Conservation (phyloP, 331 rosid genomes). For the Pyracantha coccinea region DNA sequence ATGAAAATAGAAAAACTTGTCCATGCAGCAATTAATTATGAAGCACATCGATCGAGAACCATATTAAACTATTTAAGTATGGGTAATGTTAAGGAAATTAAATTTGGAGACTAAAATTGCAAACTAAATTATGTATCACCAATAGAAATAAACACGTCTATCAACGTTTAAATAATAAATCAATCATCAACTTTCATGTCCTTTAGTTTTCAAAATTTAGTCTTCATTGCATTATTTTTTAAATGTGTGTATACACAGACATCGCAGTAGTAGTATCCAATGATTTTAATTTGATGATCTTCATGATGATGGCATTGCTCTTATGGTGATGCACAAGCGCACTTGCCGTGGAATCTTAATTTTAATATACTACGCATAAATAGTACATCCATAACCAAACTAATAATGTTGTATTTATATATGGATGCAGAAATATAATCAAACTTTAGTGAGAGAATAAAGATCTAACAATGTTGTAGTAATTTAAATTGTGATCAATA, state of each 20-base stretch:
- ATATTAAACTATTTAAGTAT: too few relatives aligned
- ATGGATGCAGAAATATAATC: conserved; percentile 7
- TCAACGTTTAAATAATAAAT: too few relatives aligned
- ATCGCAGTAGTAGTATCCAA: not conserved
- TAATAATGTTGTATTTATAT: conserved; percentile 2
- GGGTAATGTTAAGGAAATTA: too few relatives aligned
- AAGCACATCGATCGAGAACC: too few relatives aligned
- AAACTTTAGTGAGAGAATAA: not conserved
- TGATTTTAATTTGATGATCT: conserved; percentile 5
- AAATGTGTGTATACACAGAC: too few relatives aligned
- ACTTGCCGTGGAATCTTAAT: conserved; percentile 24
- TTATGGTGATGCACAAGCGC: conserved; percentile 15
- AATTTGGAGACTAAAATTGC: too few relatives aligned
- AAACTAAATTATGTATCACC: too few relatives aligned
- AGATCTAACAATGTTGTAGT: not conserved
- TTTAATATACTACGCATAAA: not conserved
- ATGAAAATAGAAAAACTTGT: not conserved
- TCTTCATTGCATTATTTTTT: too few relatives aligned
- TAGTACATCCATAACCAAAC: conserved; percentile 2
- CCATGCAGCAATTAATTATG: not conserved
- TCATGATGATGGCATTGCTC: conserved; percentile 3
- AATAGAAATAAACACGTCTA: too few relatives aligned
- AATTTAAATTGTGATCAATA: not conserved
- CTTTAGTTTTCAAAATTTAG: too few relatives aligned
- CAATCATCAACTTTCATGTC: too few relatives aligned